Conservation (phyloP, 768 basidiomycete genomes). For the Russula vinacea region DNA sequence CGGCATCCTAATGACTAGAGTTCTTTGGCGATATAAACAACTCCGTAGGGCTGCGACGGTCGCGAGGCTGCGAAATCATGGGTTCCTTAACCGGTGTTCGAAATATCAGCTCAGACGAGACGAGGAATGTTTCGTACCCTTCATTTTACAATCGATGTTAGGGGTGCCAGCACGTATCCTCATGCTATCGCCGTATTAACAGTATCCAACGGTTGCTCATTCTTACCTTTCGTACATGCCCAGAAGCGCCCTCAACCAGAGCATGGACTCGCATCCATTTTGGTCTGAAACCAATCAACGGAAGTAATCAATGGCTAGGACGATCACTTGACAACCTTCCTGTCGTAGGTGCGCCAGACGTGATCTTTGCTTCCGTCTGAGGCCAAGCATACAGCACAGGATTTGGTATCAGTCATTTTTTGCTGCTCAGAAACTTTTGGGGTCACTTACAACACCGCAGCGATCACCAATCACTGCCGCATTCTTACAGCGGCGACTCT, state of each 20-base stretch:
- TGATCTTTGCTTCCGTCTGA: slow-evolving; percentile 1
- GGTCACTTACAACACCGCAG: slow-evolving; percentile 5
- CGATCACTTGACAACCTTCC: neutral
- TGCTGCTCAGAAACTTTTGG: slow-evolving; percentile 9
- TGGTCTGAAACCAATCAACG: neutral
- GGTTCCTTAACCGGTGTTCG: neutral
- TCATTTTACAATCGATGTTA: neutral
- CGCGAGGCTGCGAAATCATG: neutral
- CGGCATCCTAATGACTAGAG: neutral
- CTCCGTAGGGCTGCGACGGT: neutral
- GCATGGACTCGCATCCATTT: neutral
- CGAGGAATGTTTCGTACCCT: neutral
- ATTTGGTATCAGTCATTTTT: neutral
- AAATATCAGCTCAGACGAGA: neutral
- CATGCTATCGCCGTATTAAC: neutral
- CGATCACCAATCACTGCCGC: slow-evolving; percentile 19
- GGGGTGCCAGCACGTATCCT: slow-evolving; percentile 2
- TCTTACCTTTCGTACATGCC: slow-evolving; percentile 4
- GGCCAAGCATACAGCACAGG: neutral
- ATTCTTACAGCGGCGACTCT: slow-evolving; percentile 15
- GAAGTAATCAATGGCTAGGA: slow-evolving; percentile 8
- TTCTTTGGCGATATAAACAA: neutral
- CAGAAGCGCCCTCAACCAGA: neutral
- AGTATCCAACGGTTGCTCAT: neutral
- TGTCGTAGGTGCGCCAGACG: neutral